A percentile compares a stretch with the other conserved stretches of the same genome.
phyloP scores from a whole-genome alignment of 2,329 filamentous ascomycete species.

The Aspergillus tamarii region DNA sequence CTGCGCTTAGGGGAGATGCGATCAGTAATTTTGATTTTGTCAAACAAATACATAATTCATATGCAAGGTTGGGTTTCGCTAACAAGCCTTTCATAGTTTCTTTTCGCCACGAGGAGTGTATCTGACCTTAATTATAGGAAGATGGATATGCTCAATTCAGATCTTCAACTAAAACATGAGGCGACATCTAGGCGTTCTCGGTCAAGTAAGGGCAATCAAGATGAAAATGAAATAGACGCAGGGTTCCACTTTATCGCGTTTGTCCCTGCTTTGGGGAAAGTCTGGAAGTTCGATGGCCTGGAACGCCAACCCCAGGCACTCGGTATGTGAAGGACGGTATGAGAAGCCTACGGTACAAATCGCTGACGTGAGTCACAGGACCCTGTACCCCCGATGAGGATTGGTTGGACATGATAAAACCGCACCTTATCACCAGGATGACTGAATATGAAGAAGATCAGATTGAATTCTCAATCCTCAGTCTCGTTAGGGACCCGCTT shows the following conservation, averaged over 20 bases:
- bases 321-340: conserved; percentile 42
- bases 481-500: conserved; percentile 70
- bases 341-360: not conserved
- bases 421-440: conserved; percentile 70
- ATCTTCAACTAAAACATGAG: conserved; percentile 62
- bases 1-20: conserved; percentile 73
- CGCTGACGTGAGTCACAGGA: conserved; percentile 28
- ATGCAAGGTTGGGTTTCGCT: conserved; percentile 63
- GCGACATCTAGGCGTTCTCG: conserved; percentile 43
- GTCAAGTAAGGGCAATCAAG: conserved; percentile 43
- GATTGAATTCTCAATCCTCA: conserved; percentile 76
- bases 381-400: conserved; percentile 50
- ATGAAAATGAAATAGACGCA: conserved; percentile 58
- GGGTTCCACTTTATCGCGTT: conserved; percentile 90
- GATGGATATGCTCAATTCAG: conserved; percentile 74
- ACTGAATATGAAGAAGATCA: conserved; percentile 65
- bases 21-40: conserved; percentile 77
- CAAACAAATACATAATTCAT: conserved; percentile 83
- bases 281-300: conserved; percentile 91
- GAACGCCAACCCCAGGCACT: conserved; percentile 70
- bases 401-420: conserved; percentile 69
- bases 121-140: conserved; percentile 52
- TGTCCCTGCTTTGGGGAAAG: conserved; percentile 70
- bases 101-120: not conserved
- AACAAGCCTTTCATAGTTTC: not conserved